Evolutionary conservation across 306 rosid species (phyloP), one percentile per base, ranked within the genome.

Genomic region (Castanopsis chinensis): DNA sequence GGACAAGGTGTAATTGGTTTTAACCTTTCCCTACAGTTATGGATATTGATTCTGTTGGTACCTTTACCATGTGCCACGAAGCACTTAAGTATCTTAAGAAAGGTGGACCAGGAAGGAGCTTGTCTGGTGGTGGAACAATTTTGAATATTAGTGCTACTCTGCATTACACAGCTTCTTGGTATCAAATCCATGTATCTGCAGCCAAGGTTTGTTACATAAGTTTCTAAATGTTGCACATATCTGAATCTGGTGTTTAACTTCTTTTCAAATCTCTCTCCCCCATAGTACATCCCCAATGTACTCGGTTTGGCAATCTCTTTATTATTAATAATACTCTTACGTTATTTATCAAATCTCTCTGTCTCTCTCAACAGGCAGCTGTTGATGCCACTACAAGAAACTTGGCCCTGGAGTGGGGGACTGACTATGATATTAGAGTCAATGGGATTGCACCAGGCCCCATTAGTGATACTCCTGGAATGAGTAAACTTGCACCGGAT

Each of bases 371-470:
- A 83, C 85, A 94, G 99, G 99, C 99, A 52, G 99, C 99, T 45
- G 89, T 95, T 61, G 99, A 95, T 81, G 95, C 99, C 75, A 88
- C 91, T 28, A 95, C 91, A 23, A 90, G 99, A 86, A 95, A 88
- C 87, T 87, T 95, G 93, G 99, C 99, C 49, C 80, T 95, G 23
- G 99, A 95, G 77, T 95, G 99, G 99, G 99, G 99, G 41, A 72
- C 96, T 77, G 99, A 92, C 80, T 83, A 91, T 77, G 99, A 92
- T 81, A 91, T 95, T 59, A 87, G 97, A 79, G 98, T 92, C 71
- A 95, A 95, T 76, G 99, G 97, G 27, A 92, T 94, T 76, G 99
- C 97, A 49, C 99, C 99, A 0, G 99, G 99, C 33, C 97, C 97
- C 64, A 94, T 94, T 78, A 75, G 88, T 78, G 97, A 79, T 78